Base-by-base conservation (phyloP, 495 filamentous ascomycete species). In the Xylaria nigripes region DNA sequence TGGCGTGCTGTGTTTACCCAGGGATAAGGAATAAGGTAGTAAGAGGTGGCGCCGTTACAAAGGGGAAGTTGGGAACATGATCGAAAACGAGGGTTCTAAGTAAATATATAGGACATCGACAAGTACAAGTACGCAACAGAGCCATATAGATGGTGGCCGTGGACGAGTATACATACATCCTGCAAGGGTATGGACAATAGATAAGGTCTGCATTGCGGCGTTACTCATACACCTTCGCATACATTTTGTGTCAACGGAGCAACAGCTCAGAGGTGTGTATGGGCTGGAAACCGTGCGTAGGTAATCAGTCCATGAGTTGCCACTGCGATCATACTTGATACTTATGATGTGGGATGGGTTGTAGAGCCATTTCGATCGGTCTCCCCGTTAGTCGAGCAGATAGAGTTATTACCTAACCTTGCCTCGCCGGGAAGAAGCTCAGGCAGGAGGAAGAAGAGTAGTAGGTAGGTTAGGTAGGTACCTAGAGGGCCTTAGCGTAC, bases 231-330 rank as follows among this genome's bases (percentile, higher is more conserved):
- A 9, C 27, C 27, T 29, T 9, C 27, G 27, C 27, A 9, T 4
- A 4, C 4, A 9, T 4, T 9, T 29, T 29, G 27, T 29, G n/a
- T 18, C 36, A 19, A 24, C 48, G 48, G 48, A 50, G 48, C 48
- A 50, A 41, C 25, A 42, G 23, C 48, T 50, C 48, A 50, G 48
- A 4, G 40, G 25, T 50, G 48, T 40, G 48, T 29, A 42, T 42
- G 21, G n/a, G 22, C 22, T 36, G 25, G 25, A 36, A 8, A 36
- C 8, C 32, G 32, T 2, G 6, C 9, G 32, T 5, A 36, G 32
- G 32, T 36, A 36, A 15, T 2, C 6, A 2, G 13, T 2, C 32
- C 10, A 8, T 8, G 15, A 40, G 36, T 40, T 40, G 36, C 36
- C 36, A 40, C 36, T 8, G 36, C 36, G 36, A 18, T 40, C 36